Conservation (phyloP, 768 basidiomycete genomes). For the Leccinellum luteum region DNA sequence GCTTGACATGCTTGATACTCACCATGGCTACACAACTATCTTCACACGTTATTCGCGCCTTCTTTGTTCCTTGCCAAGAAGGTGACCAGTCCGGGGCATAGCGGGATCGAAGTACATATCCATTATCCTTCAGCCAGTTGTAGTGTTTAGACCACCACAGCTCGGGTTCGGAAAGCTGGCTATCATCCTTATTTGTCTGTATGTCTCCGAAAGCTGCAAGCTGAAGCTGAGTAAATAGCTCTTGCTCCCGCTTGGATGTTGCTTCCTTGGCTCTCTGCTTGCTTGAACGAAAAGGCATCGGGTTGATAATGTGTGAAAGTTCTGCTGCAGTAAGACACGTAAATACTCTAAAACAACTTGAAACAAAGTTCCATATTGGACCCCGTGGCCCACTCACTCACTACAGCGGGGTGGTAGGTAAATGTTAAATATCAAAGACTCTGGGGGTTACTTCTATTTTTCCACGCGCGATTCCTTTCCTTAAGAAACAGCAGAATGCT, state of each 20-base stretch:
- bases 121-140: constrained; percentile 9
- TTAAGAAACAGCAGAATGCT: too few relatives aligned
- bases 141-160: constrained; percentile 14
- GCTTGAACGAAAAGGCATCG: too few relatives aligned
- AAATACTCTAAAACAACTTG: too few relatives aligned
- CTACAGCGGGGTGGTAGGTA: too few relatives aligned
- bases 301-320: too few relatives aligned
- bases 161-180: constrained; percentile 7
- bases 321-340: too few relatives aligned
- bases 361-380: constrained; percentile 1
- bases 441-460: too few relatives aligned
- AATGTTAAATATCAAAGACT: too few relatives aligned
- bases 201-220: neutral
- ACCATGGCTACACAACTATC: neutral
- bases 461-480: too few relatives aligned
- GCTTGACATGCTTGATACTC: neutral
- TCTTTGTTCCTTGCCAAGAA: constrained; percentile 14
- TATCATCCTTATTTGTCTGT: neutral
- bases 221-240: neutral
- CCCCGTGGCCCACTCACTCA: too few relatives aligned
- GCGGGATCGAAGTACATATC: constrained; percentile 18
- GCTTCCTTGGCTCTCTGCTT: neutral
- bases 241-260: neutral
- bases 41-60: neutral
- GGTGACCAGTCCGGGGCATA: constrained; percentile 21